phyloP scores from a whole-genome alignment of 2,329 filamentous ascomycete genomes.

The Shiraia bambusicola region DNA sequence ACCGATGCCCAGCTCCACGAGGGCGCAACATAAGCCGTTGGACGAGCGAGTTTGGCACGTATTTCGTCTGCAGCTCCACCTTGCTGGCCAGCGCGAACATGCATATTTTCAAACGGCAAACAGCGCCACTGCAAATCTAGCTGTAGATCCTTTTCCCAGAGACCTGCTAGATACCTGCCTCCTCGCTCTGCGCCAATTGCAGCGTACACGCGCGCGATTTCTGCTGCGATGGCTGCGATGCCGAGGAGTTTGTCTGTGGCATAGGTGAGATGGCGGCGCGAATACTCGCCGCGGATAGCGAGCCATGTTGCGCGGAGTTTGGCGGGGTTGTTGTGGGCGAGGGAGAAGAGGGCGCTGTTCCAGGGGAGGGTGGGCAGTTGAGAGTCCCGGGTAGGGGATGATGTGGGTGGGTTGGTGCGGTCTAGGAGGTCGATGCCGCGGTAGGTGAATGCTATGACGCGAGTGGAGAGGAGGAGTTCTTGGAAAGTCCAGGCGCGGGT shows the following conservation, averaged over 20 bases:
- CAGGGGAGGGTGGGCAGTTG: conserved; percentile 9
- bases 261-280: conserved; percentile 7
- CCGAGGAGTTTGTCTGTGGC: conserved; percentile 9
- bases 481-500: conserved; percentile 13
- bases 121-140: conserved; percentile 9
- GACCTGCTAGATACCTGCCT: conserved; percentile 6
- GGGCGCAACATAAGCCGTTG: conserved; percentile 5
- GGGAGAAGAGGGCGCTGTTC: conserved; percentile 5
- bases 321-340: not conserved
- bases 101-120: not conserved
- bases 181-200: not conserved
- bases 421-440: conserved; percentile 5
- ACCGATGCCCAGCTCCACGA: conserved; percentile 13
- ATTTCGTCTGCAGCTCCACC: not conserved
- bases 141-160: conserved; percentile 9
- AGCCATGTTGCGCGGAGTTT: conserved; percentile 9
- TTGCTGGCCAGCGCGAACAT: not conserved
- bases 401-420: not conserved
- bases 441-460: conserved; percentile 10
- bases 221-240: conserved; percentile 10
- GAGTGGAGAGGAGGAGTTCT: conserved; percentile 9
- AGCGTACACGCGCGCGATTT: conserved; percentile 4
- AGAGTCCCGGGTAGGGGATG: conserved; percentile 1
- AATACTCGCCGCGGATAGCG: conserved; percentile 8
- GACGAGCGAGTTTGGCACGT: conserved; percentile 1